Evolutionary conservation across 108 stramenopile genomes (phyloP), one percentile per base, ranked within the genome.

Genomic region (Epithemia pelagica): DNA sequence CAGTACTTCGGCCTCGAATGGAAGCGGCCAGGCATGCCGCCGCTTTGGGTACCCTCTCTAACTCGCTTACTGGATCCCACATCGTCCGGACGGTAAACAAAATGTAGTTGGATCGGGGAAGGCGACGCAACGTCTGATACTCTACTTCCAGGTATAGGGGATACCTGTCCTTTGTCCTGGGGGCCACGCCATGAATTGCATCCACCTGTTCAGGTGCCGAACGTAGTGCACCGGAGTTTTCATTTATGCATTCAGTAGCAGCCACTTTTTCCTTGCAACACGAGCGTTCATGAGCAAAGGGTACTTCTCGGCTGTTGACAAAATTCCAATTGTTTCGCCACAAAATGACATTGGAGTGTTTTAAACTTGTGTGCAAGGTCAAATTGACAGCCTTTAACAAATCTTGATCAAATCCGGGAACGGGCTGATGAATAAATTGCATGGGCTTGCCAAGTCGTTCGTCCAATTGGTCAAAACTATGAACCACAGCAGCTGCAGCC

Each of bases 251-350:
- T 15, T 46, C 37, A 15, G 15, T 15, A 5, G 37, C 37, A 10
- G 37, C 37, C 37, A 15, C 5, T 46, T 46, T 46, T 15, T 10
- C 5, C 10, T 23, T 26, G 7, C 18, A 5, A 57, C 26, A 57
- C 56, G 3, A 7, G 22, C 26, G 51, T 46, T 10, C 1, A 0
- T 53, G 26, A 30, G 37, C 37, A 46, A 46, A 46, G 5, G 37
- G 37, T 15, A 65, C 2, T 21, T 65, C 25, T 2, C 46, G 0
- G 20, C 18, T 2, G 51, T 33, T 33, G 46, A 46, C 46, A 28
- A 65, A n/a, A 10, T n/a, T 51, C 64, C 64, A 65, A 3, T 65
- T 65, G 64, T 65, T 65, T 1, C 64, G 37, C 64, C 64, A 65
- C 64, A 65, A 46, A 46, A 46, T 46, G 10, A 46, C 37, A 10